These are phyloP conservation scores for Fusarium gaditjirri DNA, from an alignment of 2,329 filamentous ascomycete genomes.

Conservation along the genomic window DNA sequence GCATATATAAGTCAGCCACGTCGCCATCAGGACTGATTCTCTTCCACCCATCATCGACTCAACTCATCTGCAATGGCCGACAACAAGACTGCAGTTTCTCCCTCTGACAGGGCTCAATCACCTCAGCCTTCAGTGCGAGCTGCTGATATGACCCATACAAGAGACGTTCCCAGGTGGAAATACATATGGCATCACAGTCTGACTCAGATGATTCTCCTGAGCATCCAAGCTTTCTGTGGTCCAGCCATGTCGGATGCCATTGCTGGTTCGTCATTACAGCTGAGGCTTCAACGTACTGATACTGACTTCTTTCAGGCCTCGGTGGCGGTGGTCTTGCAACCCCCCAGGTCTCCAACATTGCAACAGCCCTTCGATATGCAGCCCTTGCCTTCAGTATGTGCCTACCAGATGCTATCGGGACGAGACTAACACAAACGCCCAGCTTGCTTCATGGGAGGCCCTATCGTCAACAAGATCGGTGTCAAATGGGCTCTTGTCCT, in stretches of 20 bases:
- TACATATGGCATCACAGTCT: constrained; percentile 17
- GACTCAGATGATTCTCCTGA: constrained; percentile 20
- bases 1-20: background rate
- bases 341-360: constrained; percentile 9
- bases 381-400: constrained; percentile 11
- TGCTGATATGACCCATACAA: background rate
- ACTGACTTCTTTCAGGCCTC: background rate
- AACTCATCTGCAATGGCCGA: background rate
- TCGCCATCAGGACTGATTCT: background rate
- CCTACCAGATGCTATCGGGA: fast-evolving
- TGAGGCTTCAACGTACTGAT: fast-evolving
- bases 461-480: constrained; percentile 9
- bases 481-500: constrained; percentile 15
- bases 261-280: background rate
- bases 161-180: background rate
- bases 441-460: constrained; percentile 21
- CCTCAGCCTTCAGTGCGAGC: background rate
- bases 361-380: constrained; percentile 3
- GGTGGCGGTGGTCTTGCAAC: constrained; percentile 17
- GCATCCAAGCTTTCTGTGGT: constrained; percentile 12
- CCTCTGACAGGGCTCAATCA: background rate
- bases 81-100: constrained; percentile 1
- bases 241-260: constrained; percentile 18
- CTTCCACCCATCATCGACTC: too few species aligned
- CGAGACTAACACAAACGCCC: fast-evolving